Percentiles rank a stretch among this genome's conserved stretches.
phyloP scores from a whole-genome alignment of 176 grass and related monocot genomes.

The Chloris gayana region DNA sequence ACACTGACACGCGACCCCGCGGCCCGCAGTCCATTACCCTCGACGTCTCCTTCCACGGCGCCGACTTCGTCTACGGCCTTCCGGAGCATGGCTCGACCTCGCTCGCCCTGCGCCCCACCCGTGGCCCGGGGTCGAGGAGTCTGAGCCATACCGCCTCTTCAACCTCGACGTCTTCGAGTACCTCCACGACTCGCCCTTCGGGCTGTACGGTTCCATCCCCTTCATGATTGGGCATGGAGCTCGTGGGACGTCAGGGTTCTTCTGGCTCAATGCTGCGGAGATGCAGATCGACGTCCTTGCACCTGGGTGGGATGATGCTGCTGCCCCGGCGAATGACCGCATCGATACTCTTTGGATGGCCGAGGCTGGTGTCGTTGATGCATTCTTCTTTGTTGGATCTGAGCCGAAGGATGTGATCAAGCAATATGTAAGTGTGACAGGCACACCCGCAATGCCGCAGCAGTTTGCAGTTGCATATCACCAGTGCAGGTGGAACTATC shows the following conservation, averaged over 20 bases:
- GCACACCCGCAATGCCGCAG: slow-evolving; percentile 78
- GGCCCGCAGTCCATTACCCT: slow-evolving; percentile 92
- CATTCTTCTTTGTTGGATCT: slow-evolving; percentile 84
- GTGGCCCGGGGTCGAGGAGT: slow-evolving; percentile 83
- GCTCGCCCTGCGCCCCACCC: slow-evolving; percentile 69
- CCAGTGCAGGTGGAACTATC: slow-evolving; percentile 96
- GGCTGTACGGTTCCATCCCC: slow-evolving; percentile 88
- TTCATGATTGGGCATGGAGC: slow-evolving; percentile 88
- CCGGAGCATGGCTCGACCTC: slow-evolving; percentile 83
- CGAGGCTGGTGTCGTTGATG: slow-evolving; percentile 84
- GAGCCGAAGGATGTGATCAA: slow-evolving; percentile 76
- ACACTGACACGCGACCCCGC: slow-evolving; percentile 79
- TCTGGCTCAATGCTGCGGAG: slow-evolving; percentile 96
- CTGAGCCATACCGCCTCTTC: slow-evolving; percentile 93
- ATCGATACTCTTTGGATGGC: slow-evolving; percentile 89
- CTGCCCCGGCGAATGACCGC: slow-evolving; percentile 20
- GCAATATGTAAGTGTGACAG: slow-evolving; percentile 83
- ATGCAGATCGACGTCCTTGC: slow-evolving; percentile 98
- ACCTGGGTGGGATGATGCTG: slow-evolving; percentile 65
- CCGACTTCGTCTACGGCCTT: slow-evolving; percentile 93
- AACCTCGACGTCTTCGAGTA: slow-evolving; percentile 95
- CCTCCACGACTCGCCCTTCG: slow-evolving; percentile 86
- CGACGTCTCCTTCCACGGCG: slow-evolving; percentile 81
- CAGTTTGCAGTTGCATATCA: slow-evolving; percentile 84
- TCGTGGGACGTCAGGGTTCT: slow-evolving; percentile 70